These are phyloP conservation scores for Terana coerulea DNA, from an alignment of 768 basidiomycete genomes.

Conservation along the genomic window DNA sequence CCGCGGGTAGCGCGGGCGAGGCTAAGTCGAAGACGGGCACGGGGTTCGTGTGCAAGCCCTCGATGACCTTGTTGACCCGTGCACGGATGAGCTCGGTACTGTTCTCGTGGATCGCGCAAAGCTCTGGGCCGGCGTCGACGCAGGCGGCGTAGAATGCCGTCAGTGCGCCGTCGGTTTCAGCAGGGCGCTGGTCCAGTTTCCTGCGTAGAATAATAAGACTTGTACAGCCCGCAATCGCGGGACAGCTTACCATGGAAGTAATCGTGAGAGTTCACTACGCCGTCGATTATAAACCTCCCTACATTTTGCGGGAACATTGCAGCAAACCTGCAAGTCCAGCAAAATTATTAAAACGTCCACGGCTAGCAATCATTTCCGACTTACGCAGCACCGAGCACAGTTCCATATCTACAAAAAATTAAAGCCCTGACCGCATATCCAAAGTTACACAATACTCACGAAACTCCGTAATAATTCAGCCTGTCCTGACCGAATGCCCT, in stretches of 20 bases:
- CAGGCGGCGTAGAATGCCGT: slow-evolving; percentile 17
- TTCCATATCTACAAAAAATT: not conserved
- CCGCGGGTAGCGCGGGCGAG: slow-evolving; percentile 7
- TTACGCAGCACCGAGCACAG: slow-evolving; percentile 3
- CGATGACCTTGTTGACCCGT: slow-evolving; percentile 11
- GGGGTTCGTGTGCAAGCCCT: not conserved
- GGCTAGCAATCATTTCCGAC: not conserved
- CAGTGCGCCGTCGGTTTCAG: slow-evolving; percentile 18
- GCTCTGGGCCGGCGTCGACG: slow-evolving; percentile 18
- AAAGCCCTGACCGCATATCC: too few relatives aligned
- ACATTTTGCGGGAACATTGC: slow-evolving; percentile 17
- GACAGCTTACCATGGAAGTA: slow-evolving; percentile 18
- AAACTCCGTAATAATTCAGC: slow-evolving; percentile 14
- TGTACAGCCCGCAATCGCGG: too few relatives aligned
- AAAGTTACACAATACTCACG: not conserved
- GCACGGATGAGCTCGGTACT: slow-evolving; percentile 16
- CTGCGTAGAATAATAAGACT: not conserved
- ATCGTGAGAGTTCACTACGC: slow-evolving; percentile 18
- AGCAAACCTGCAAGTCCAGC: not conserved
- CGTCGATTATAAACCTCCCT: slow-evolving; percentile 27
- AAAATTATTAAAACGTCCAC: not conserved
- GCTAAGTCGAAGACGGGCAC: too few relatives aligned
- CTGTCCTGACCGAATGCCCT: slow-evolving; percentile 16
- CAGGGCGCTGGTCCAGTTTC: not conserved
- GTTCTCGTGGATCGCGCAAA: slow-evolving; percentile 22